Percentiles rank a stretch among this genome's conserved stretches.
phyloP scores from a whole-genome alignment of 2,329 filamentous ascomycete species.

The Aspergillus bombycis region DNA sequence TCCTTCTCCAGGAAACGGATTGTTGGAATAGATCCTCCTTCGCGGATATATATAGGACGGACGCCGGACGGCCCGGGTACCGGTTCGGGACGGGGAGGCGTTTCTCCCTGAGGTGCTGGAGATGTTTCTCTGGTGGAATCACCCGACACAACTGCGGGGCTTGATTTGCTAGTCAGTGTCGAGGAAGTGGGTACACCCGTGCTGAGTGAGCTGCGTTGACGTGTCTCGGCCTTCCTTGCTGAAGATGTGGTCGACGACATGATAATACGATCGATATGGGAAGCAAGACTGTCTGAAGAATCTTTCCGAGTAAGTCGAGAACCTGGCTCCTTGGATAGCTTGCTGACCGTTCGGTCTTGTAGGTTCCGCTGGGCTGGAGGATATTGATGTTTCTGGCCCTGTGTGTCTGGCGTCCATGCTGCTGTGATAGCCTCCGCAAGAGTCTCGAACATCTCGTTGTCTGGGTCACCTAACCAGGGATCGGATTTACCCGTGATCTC shows the following conservation, averaged over 20 bases:
- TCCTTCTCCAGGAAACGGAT: constrained; percentile 95
- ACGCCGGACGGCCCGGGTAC: constrained; percentile 13
- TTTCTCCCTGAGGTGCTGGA: constrained; percentile 5
- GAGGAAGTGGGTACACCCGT: constrained; percentile 43
- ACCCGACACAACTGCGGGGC: constrained; percentile 8
- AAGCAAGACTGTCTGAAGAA: constrained; percentile 44
- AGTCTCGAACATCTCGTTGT: constrained; percentile 87
- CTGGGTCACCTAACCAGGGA: constrained; percentile 91
- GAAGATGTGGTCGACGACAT: constrained; percentile 42
- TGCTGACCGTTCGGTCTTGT: constrained; percentile 17
- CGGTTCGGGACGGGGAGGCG: background rate
- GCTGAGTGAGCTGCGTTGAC: constrained; percentile 30
- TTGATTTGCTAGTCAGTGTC: constrained; percentile 37
- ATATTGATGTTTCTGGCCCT: constrained; percentile 38
- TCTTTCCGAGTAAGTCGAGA: constrained; percentile 35
- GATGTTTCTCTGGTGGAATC: constrained; percentile 5
- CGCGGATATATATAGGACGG: constrained; percentile 83
- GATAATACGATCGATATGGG: constrained; percentile 43
- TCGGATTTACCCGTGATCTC: constrained; percentile 92
- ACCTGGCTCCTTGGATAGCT: constrained; percentile 18
- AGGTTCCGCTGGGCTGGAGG: constrained; percentile 30
- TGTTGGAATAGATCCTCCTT: constrained; percentile 92
- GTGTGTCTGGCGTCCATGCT: constrained; percentile 67
- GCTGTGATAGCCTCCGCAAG: constrained; percentile 82
- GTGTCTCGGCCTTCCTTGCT: constrained; percentile 29